Evolutionary conservation across 2,329 filamentous ascomycete species (phyloP).

Genomic region (Paecilomyces sp.): DNA sequence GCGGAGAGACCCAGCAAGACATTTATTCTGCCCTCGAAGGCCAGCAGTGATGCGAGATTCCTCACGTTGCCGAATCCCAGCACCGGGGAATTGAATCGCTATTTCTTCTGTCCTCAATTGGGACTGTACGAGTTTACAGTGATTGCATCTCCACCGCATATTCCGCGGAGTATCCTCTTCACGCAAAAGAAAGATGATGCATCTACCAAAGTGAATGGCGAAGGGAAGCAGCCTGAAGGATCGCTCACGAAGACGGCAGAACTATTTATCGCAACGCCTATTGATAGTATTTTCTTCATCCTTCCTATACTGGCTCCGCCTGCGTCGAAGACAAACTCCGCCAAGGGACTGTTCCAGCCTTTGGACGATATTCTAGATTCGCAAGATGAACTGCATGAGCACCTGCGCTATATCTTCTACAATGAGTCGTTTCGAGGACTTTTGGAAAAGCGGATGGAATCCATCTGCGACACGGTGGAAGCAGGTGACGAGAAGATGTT

Average conservation of each 20-base stretch:
- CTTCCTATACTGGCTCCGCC: constrained; percentile 58
- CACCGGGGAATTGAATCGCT: constrained; percentile 41
- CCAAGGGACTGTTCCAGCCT: constrained; percentile 37
- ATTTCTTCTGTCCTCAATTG: constrained; percentile 51
- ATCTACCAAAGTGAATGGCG: constrained; percentile 9
- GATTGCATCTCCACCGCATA: constrained; percentile 44
- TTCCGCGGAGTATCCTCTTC: constrained; percentile 51
- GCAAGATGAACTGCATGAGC: constrained; percentile 32
- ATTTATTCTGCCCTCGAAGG: constrained; percentile 50
- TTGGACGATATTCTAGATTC: constrained; percentile 44
- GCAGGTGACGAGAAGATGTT: constrained; percentile 82
- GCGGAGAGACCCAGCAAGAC: constrained; percentile 36
- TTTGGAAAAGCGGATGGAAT: constrained; percentile 60
- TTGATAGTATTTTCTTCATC: constrained; percentile 79
- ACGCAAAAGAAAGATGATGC: constrained; percentile 19
- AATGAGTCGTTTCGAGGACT: constrained; percentile 33
- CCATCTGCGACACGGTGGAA: constrained; percentile 73
- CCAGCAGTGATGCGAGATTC: constrained; percentile 47
- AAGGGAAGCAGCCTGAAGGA: constrained; percentile 23
- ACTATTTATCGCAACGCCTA: constrained; percentile 73
- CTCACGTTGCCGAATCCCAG: constrained; percentile 50
- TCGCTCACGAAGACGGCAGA: constrained; percentile 62
- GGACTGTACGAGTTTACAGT: constrained; percentile 57
- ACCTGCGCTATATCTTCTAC: constrained; percentile 34
- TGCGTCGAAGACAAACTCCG: constrained; percentile 38